Evolutionary conservation across 192 early-diverging fungal genomes (phyloP), one percentile per base, ranked within the genome.

Genomic region (Coemansia sp.): DNA sequence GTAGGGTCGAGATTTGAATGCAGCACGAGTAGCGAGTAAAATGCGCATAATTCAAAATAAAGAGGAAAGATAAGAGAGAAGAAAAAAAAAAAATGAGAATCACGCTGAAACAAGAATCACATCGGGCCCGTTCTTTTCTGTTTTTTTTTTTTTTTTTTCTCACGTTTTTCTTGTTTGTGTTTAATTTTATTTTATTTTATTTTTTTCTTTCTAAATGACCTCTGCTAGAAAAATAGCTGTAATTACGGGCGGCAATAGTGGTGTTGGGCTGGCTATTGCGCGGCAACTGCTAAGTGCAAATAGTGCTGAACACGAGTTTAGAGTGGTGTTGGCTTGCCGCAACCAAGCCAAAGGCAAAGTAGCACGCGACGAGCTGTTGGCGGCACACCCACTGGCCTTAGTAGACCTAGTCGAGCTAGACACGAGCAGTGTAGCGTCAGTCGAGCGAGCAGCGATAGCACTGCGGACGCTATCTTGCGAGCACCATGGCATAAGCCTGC

Each of bases 161-260:
- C 21, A 62, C 15, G 12, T 14, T 12, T 23, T 4, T 29, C 21
- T 66, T 23, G 12, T 14, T 12, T 32, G 34, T 36, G 8, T 36
- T 31, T 10, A 31, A 2, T 7, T n/a, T 29, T n/a, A n/a, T n/a
- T 69, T 23, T 11, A 31, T 45, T 66, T 23, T 21, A 7, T 12
- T 31, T 37, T 39, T 62, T 42, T 31, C 37, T 29, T 42, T 2
- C 5, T 5, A n/a, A 38, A 44, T 45, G 38, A 19, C 7, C 17
- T 29, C 38, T 21, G 31, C 17, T 55, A 72, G 11, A 5, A 63
- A 27, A 55, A 53, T 81, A 32, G 73, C 55, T 1, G 46, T 78
- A 4, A 55, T 84, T 32, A 84, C 81, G 0, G 82, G 82, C 59
- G 82, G 57, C 36, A 84, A 84, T 66, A 76, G 76, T 68, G 82